Conservation (phyloP, 163 green algal species). For the Chlorella variabilis region DNA sequence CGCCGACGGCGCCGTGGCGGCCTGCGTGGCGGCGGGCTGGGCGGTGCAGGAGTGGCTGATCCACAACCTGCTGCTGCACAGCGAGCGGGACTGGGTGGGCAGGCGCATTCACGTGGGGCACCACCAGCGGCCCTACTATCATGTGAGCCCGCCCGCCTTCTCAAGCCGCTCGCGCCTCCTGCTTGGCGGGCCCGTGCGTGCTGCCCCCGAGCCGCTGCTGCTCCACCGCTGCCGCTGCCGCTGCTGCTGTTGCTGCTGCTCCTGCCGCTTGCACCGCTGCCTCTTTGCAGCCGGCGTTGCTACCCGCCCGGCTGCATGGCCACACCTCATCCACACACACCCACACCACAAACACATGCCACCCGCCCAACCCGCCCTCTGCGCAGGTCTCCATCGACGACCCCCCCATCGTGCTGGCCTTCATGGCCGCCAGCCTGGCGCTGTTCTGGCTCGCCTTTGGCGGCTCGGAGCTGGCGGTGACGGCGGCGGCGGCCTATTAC, state of each 20-base stretch:
- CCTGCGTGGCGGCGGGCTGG: not conserved
- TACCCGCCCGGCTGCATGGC: too few species aligned
- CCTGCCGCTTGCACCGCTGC: too few species aligned
- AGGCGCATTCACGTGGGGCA: constrained; percentile 25
- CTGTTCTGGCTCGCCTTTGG: constrained; percentile 14
- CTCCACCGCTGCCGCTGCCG: too few species aligned
- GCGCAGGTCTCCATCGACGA: constrained; percentile 30
- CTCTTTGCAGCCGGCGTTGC: too few species aligned
- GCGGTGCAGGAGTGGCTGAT: constrained; percentile 28
- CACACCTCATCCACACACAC: too few species aligned
- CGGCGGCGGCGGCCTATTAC: not conserved
- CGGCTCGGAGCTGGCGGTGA: constrained; percentile 10
- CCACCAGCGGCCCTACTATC: constrained; percentile 32
- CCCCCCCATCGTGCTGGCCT: constrained; percentile 23
- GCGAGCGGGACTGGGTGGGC: constrained; percentile 18
- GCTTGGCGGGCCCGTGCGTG: too few species aligned
- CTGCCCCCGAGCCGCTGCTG: too few species aligned
- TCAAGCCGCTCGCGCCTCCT: too few species aligned
- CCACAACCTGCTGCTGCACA: constrained; percentile 28
- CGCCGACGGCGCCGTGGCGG: not conserved
- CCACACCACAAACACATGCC: too few species aligned
- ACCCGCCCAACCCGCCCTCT: too few species aligned
- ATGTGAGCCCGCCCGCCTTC: not conserved
- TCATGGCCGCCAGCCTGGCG: constrained; percentile 8
- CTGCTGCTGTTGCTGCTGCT: too few species aligned